Evolutionary conservation across 1,139 yeast genomes (phyloP).

Genomic region (Pichia cactophila): DNA sequence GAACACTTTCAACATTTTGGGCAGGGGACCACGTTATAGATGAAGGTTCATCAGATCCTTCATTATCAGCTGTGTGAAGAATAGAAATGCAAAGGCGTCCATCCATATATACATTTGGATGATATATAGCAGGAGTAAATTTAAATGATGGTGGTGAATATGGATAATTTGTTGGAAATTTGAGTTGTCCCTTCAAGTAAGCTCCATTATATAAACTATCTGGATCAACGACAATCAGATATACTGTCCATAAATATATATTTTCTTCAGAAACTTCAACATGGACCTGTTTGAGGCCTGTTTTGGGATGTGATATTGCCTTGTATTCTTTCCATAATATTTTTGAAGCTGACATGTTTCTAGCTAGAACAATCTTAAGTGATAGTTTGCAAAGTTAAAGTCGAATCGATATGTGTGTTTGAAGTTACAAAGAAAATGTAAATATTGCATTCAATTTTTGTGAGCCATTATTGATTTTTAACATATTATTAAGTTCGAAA

Average conservation of each 20-base stretch:
- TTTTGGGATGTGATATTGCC: slow-evolving; percentile 89
- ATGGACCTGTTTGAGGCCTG: slow-evolving; percentile 81
- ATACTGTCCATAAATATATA: slow-evolving; percentile 88
- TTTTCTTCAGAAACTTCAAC: slow-evolving; percentile 86
- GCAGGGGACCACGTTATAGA: slow-evolving; percentile 96
- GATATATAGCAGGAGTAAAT: slow-evolving; percentile 91
- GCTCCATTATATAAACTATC: slow-evolving; percentile 94
- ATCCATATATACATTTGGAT: slow-evolving; percentile 92
- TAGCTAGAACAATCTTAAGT: background rate
- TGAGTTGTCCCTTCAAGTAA: slow-evolving; percentile 86
- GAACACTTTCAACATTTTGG: slow-evolving; percentile 86
- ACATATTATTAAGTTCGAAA: background rate
- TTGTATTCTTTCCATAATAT: slow-evolving; percentile 87
- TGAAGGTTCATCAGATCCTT: slow-evolving; percentile 86
- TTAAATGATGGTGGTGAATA: slow-evolving; percentile 91
- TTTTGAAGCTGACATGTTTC: slow-evolving; percentile 46
- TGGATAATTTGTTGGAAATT: slow-evolving; percentile 88
- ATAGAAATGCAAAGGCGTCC: slow-evolving; percentile 92
- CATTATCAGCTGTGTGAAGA: slow-evolving; percentile 69
- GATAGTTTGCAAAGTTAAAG: background rate
- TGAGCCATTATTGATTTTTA: background rate
- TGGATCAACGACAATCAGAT: slow-evolving; percentile 85
- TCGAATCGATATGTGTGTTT: background rate
- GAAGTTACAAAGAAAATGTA: background rate
- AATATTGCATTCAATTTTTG: background rate